phyloP scores from a whole-genome alignment of 2,329 filamentous ascomycete genomes.

The Incumbomyces lentus region DNA sequence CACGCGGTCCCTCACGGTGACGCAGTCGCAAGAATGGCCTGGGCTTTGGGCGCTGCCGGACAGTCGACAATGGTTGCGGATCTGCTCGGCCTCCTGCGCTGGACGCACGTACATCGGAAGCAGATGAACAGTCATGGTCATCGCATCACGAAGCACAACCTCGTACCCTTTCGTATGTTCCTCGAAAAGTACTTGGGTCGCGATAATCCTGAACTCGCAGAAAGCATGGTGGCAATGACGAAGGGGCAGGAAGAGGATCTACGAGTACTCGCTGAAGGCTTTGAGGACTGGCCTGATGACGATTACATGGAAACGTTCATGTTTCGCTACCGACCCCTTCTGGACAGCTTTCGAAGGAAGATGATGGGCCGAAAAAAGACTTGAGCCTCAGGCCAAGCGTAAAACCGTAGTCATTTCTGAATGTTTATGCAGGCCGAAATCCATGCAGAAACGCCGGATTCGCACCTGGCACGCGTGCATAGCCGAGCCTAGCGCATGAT shows the following conservation, averaged over 20 bases:
- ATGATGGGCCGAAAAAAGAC: not conserved
- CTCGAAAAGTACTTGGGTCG: not conserved
- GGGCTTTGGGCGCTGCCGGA: slow-evolving; percentile 9
- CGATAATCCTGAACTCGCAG: not conserved
- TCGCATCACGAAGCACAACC: slow-evolving; percentile 1
- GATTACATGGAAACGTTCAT: slow-evolving; percentile 7
- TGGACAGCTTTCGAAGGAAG: not conserved
- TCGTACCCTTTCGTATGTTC: not conserved
- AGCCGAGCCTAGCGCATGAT: not conserved
- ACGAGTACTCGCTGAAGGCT: slow-evolving; percentile 2
- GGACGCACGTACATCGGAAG: slow-evolving; percentile 21
- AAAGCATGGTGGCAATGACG: not conserved
- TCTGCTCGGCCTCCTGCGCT: slow-evolving; percentile 17
- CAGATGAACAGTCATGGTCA: slow-evolving; percentile 17
- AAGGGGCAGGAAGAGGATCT: slow-evolving; percentile 7
- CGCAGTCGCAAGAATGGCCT: slow-evolving; percentile 13
- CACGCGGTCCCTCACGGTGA: slow-evolving; percentile 11
- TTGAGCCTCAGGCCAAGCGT: too few relatives aligned
- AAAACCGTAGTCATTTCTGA: too few relatives aligned
- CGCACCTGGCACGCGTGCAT: not conserved
- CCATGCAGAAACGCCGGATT: too few relatives aligned
- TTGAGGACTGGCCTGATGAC: slow-evolving; percentile 15
- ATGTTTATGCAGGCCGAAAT: too few relatives aligned
- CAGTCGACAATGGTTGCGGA: slow-evolving; percentile 1
- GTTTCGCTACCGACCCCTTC: not conserved